Evolutionary conservation across 176 grass and related monocot species (phyloP), one percentile per base, ranked within the genome.

Genomic region (Thinopyrum elongatum): DNA sequence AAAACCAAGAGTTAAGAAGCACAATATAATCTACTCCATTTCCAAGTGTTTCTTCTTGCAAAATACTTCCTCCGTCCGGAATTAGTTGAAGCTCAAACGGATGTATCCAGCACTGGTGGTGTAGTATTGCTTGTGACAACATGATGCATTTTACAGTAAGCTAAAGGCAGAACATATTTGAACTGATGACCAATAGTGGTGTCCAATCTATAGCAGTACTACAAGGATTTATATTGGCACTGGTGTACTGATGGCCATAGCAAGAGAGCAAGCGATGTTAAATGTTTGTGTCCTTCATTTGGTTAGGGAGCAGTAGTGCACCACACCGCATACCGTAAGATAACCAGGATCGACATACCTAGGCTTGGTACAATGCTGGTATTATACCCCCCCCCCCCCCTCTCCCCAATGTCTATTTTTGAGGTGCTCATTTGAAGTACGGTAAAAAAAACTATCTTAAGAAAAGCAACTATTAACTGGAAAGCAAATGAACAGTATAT

Each of bases 241-340:
- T 9, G 53, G 0, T 58, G 53, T 58, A 74, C 74, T 74, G 11
- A 80, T 76, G 60, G 17, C 13, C 22, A 38, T 71, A 62, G 22
- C 16, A 82, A 77, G 78, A 76, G 22, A 16, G 58, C 83, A 28
- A 83, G 55, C 61, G 60, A 0, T 65, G 70, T 34, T 67, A n/a
- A 74, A 80, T 83, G 84, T 0, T 0, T 35, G 3, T n/a, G 26
- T 79, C 26, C 80, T 59, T 69, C 34, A 64, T 42, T 3, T 80
- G 46, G 82, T 85, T 80, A 67, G 35, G 21, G 12, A 65, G 27
- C 53, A 25, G 41, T 12, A 41, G 39, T 44, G 8, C 41, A 1
- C 41, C 58, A 16, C 66, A 64, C 44, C 72, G 3, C 68, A 30
- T 13, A 4, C 16, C n/a, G 15, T 78, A 30, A 12, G 33, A 41